Base-by-base conservation (phyloP, 1,284 basidiomycete genomes). In the Malassezia nana region DNA sequence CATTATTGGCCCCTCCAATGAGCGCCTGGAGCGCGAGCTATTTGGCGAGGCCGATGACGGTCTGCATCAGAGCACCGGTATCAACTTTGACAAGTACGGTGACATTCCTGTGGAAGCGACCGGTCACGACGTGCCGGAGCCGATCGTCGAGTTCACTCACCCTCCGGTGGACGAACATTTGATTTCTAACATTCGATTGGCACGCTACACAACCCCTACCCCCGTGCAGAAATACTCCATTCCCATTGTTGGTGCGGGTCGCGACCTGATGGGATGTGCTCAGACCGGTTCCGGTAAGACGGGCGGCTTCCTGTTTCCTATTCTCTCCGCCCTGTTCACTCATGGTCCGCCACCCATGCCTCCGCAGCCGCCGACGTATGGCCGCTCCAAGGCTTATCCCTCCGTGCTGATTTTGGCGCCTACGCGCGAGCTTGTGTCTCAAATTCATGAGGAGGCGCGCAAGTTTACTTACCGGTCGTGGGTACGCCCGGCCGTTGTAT, bases 281-380 rank as follows among this genome's bases (percentile, higher is more conserved):
- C 92, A 91, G 85, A 99, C 94, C 67, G 92, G 92, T 79, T 98
- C 94, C 75, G 92, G 92, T 64, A 98, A 98, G 80, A 98, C 94
- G 43, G 92, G 83, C 72, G 92, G 92, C 75, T 99, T 99, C 82
- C 81, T 99, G 60, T 99, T 99, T 82, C 92, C 92, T 58, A 98
- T 99, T 74, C 83, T 99, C 55, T 95, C 91, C 43, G 87, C 91
- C 33, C 86, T 89, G 33, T 99, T 94, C 79, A 72, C 81, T 45
- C 81, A 81, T 66, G 92, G 92, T 44, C 92, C 94, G 60, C 75
- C 77, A 50, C 77, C 78, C 30, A 82, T 84, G 54, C 82, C 85
- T 9, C 79, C 78, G 39, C 81, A 82, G 59, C 73, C 77, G 64
- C 62, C 64, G 52, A 63, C 63, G 26, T 86, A 85, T 73, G 78